Evolutionary conservation across 2,329 filamentous ascomycete species (phyloP), one percentile per base, ranked within the genome.

Genomic region (Madurella fahalii): DNA sequence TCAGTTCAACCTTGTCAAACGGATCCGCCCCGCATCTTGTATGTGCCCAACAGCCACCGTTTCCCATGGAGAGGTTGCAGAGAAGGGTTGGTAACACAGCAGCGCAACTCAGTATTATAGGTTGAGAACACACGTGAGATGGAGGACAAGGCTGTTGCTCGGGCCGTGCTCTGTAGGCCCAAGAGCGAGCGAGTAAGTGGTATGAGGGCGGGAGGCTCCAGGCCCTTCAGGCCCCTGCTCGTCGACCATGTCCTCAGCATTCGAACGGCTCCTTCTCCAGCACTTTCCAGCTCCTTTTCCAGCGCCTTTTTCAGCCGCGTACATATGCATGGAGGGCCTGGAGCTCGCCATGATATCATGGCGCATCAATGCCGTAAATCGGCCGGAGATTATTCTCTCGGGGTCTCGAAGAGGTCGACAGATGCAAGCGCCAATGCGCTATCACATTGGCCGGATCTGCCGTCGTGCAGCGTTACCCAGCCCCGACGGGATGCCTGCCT

Each of bases 1-100:
- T 40, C 43, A 37, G 39, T 49, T 45, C 18, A 37, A 45, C 17
- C 43, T 42, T 32, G 45, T 40, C 54, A 47, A 57, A 58, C 50
- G 45, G 45, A 43, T 43, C 32, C 40, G 46, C 41, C 47, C 46
- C 40, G 39, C 56, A 55, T 50, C 44, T 49, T 18, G 47, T 52
- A 53, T 56, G 53, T 58, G 59, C 55, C 57, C 58, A 60, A 60
- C 52, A 46, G 46, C 50, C 41, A 49, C 43, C 53, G 50, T 18
- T 30, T 34, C 25, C 15, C 40, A 52, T 32, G 31, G 37, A 30
- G 30, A 30, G 44, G n/a, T 31, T 15, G 40, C 43, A 31, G 50
- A 39, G 40, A 17, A 40, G 40, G 16, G 45, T 52, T 44, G 50
- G 56, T 58, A 39, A 47, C 56, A 62, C 60, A 34, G 50, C 56